Evolutionary conservation across 1,284 basidiomycete genomes (phyloP), one percentile per base, ranked within the genome.

Genomic region (Cryptococcus sp.): DNA sequence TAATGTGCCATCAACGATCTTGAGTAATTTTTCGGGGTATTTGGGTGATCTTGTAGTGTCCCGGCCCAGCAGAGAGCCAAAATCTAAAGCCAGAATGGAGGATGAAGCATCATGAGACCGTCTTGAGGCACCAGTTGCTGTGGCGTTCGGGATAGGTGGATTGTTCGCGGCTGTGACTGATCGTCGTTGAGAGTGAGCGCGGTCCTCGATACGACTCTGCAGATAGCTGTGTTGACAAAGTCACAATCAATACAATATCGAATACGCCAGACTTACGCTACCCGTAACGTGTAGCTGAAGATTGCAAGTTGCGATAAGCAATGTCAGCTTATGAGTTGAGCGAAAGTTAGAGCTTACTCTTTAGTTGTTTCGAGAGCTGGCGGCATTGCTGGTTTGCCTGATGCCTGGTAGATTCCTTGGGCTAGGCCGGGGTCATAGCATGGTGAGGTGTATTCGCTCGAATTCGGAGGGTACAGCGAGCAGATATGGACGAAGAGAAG

Each of bases 1-100:
- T 72, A 96, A 77, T 74, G 87, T 90, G 75, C 87, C 84, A 73
- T 95, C 92, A 63, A 97, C 78, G 7, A 89, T 87, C 77, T 93
- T 95, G 62, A 96, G 75, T 61, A 95, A 81, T 77, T 93, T 93
- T 78, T 96, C 92, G 0, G 93, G 93, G 74, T 93, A 95, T 72
- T 91, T 91, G 68, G 91, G 88, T 57, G 86, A 89, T 80, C 89
- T 91, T 11, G 58, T 50, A 2, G 56, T 56, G 47, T 75, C 74
- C 7, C 71, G 58, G 5, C 71, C 70, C 11, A 75, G 52, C 10
- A 77, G 57, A 0, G 69, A 65, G 1, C 68, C 68, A 1, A 77
- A 53, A 47, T 77, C 75, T 35, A 76, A 64, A 0, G 70, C 62
- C 47, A 74, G 66, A 46, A 70, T 61, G 1, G 70, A 69, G 4